Evolutionary conservation across 1,284 basidiomycete species (phyloP).

Genomic region (Anthracocystis panici-leucophaei): DNA sequence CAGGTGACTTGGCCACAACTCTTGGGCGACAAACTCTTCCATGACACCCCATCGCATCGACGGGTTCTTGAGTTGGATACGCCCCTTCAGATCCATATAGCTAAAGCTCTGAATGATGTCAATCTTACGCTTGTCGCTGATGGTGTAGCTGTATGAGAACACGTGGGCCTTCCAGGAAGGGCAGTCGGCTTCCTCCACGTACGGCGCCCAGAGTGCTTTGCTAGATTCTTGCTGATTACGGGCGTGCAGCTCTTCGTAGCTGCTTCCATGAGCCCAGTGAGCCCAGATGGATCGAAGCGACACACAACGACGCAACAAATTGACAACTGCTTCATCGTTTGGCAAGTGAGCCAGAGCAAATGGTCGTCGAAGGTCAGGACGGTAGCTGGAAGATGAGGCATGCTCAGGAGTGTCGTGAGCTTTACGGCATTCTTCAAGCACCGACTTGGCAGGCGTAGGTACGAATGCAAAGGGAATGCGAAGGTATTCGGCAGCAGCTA

Average conservation of each 20-base stretch:
- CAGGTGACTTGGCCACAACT: constrained; percentile 41
- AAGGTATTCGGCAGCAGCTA: constrained; percentile 57
- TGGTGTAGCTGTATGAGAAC: constrained; percentile 58
- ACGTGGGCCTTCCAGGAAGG: constrained; percentile 63
- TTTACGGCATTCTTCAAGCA: constrained; percentile 39
- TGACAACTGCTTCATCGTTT: constrained; percentile 75
- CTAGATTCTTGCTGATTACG: constrained; percentile 42
- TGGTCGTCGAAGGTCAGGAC: constrained; percentile 50
- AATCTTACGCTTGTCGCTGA: constrained; percentile 46
- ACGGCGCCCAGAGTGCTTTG: constrained; percentile 27
- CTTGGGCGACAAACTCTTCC: constrained; percentile 81
- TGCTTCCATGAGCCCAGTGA: constrained; percentile 64
- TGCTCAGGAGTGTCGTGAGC: constrained; percentile 19
- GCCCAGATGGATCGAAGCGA: constrained; percentile 79
- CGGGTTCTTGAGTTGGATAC: constrained; percentile 85
- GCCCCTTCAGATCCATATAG: constrained; percentile 86
- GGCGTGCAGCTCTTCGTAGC: constrained; percentile 60
- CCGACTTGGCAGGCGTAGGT: constrained; percentile 44
- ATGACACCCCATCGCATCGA: constrained; percentile 83
- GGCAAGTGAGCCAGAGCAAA: constrained; percentile 59
- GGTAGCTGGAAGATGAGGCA: constrained; percentile 34
- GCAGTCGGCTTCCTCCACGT: constrained; percentile 27
- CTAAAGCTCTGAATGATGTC: constrained; percentile 82
- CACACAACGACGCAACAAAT: constrained; percentile 83
- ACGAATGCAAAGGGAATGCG: constrained; percentile 58